Percentiles rank a stretch among this genome's conserved stretches.
These are phyloP conservation scores for Metarhizium rileyi DNA, from an alignment of 2,329 filamentous ascomycete species.

Conservation along the genomic window DNA sequence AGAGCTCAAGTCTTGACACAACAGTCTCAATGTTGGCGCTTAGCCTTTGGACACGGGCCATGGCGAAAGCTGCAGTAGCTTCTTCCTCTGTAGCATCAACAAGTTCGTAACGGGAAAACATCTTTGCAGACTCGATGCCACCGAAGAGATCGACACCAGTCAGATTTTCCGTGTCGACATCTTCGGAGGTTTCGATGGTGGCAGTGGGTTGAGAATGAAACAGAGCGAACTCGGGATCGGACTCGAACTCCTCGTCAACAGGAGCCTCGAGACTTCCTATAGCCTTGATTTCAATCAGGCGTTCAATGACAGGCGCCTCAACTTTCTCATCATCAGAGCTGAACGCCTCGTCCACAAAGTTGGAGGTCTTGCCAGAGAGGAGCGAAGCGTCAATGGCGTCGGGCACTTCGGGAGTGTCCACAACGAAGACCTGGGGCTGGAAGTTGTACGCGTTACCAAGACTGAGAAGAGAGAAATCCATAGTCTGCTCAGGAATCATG, in stretches of 20 bases:
- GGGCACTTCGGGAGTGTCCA: slow-evolving; percentile 62
- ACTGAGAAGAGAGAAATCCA: slow-evolving; percentile 65
- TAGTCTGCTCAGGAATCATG: slow-evolving; percentile 68
- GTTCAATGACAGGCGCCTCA: slow-evolving; percentile 43
- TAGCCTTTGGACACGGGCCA: slow-evolving; percentile 42
- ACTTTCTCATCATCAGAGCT: slow-evolving; percentile 43
- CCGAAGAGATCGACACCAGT: slow-evolving; percentile 35
- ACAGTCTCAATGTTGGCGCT: slow-evolving; percentile 27
- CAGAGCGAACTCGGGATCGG: slow-evolving; percentile 51
- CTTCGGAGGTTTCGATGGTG: slow-evolving; percentile 19
- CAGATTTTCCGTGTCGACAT: slow-evolving; percentile 34
- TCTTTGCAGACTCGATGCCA: slow-evolving; percentile 54
- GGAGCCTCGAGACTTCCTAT: slow-evolving; percentile 19
- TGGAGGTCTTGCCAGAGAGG: slow-evolving; percentile 62
- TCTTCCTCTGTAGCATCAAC: slow-evolving; percentile 47
- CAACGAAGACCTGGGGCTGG: slow-evolving; percentile 64
- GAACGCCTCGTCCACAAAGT: slow-evolving; percentile 38
- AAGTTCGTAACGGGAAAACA: slow-evolving; percentile 52
- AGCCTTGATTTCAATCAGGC: slow-evolving; percentile 28
- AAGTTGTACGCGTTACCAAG: slow-evolving; percentile 50
- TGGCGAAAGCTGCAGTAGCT: slow-evolving; percentile 30
- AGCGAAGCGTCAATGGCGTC: slow-evolving; percentile 46
- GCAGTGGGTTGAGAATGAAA: slow-evolving; percentile 37
- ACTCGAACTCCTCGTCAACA: slow-evolving; percentile 49
- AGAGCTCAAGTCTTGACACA: slow-evolving; percentile 26